Base-by-base conservation (phyloP, 768 basidiomycete genomes). In the Daedalea quercina region DNA sequence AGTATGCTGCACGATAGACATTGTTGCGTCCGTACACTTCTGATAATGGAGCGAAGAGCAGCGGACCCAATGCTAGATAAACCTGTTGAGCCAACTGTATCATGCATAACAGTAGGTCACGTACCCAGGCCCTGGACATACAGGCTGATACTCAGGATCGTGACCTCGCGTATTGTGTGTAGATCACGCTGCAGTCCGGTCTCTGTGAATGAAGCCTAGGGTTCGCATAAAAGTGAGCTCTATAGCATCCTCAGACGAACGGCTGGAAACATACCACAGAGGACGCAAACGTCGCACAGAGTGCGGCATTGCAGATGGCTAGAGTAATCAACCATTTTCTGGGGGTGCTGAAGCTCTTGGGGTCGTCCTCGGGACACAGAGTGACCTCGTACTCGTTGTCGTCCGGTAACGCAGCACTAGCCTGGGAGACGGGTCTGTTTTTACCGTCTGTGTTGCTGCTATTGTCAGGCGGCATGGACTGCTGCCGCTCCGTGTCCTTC, bases 171-270 rank as follows among this genome's bases (percentile, higher is more conserved):
- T 0, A 78, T 76, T 2, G 84, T 78, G 41, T 78, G 70, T 41
- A 89, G 75, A 6, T 74, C 68, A 9, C 63, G 52, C 34, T 81
- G 71, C 40, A 87, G 72, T 0, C 79, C 82, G 1, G 63, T 60
- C 65, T 90, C 87, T 1, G 89, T 80, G 48, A 81, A 82, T 0
- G 79, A 69, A 9, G 84, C 79, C 84, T 84, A 25, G 15, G 34
- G 3, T 15, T 3, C 20, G 45, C 20, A 44, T 20, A 22, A 8
- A 24, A 25, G 37, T 23, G 26, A 13, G 37, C 37, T 35, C 4
- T 19, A 15, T 15, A 7, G n/a, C 12, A 12, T 19, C 11, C 31
- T 24, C 47, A 44, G 31, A 34, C 19, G 9, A 33, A 28, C 42
- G 11, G 28, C 28, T 6, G 3, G 31, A 15, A 19, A 72, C 80